Base-by-base conservation (phyloP, 176 grass and related monocot genomes). In the Oryza meyeriana region DNA sequence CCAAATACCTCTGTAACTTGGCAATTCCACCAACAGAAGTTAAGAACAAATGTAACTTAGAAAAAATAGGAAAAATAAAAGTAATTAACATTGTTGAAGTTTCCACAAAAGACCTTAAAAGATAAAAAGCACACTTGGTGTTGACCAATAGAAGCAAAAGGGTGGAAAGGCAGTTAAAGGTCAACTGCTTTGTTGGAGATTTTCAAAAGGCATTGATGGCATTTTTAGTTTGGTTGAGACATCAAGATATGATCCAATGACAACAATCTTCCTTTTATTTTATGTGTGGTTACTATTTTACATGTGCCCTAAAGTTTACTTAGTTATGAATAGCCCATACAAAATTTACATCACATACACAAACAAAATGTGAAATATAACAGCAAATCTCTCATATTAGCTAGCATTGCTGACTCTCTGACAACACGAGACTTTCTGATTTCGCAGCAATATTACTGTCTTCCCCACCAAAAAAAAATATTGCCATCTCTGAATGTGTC, bases 1-100 rank as follows among this genome's bases (percentile, higher is more conserved):
- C 95, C 95, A 98, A 64, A 98, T 98, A 71, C 95, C 95, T 89
- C 90, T 94, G 88, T 92, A 98, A 66, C 95, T 89, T 88, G 90
- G 84, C 76, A 98, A 75, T 71, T 94, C 88, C 61, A 98, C 95
- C 92, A 94, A 83, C 40, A 85, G n/a, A 89, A 30, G 26, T 50
- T 26, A 70, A 59, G 39, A 85, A 83, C 10, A 82, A 85, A 85
- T 66, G 14, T 67, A 81, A 78, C 38, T 83, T 7, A 58, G 22
- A 2, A 74, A 61, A 83, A 20, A 73, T 5, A n/a, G n/a, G n/a
- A n/a, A n/a, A n/a, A n/a, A n/a, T n/a, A 75, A 8, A 77, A 71
- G 48, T 52, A 32, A 30, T 82, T 40, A 75, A 36, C 20, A 13
- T 69, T 61, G n/a, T n/a, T 27, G 14, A 34, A 66, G n/a, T 39